Base-by-base conservation (phyloP, 495 filamentous ascomycete species). In the Neurospora sp. region DNA sequence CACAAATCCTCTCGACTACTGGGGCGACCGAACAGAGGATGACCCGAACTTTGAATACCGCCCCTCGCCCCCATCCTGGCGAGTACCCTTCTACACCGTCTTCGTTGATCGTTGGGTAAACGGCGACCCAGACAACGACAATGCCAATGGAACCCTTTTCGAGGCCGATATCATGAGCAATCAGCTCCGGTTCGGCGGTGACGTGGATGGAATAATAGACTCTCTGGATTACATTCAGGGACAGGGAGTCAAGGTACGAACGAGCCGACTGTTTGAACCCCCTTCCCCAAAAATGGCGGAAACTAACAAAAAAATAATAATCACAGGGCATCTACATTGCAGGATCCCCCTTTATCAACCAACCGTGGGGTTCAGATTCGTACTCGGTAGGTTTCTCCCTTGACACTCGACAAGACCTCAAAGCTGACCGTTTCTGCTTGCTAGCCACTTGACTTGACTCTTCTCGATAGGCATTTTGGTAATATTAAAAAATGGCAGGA, bases 161-260 rank as follows among this genome's bases (percentile, higher is more conserved):
- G 91, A 93, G 78, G 90, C 91, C 77, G 91, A 93, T 77, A 76
- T 88, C 40, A 85, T 84, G 73, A 88, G 87, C 70, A 93, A 88
- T 71, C 90, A 92, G 78, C 86, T 93, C 80, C 88, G 91, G n/a
- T 88, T 91, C 81, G 91, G 91, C 42, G 91, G 91, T 44, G 91
- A 93, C 78, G 83, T 91, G 35, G 83, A 82, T 61, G 91, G 91
- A 8, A 71, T 93, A 41, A 74, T 88, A 61, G 88, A 91, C 73
- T 89, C 88, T 18, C 81, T 93, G 70, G 91, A 93, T 76, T 93
- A 93, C 79, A 77, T 93, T 45, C 89, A 91, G 72, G 91, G 91
- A 59, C 89, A 92, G 89, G 91, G 91, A 2, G 88, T 92, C 79
- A 92, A 91, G 78, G 78, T 80, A 72, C 10, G 22, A 20, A 4